phyloP scores from a whole-genome alignment of 2,329 filamentous ascomycete species.

The Fusarium caatingaense region DNA sequence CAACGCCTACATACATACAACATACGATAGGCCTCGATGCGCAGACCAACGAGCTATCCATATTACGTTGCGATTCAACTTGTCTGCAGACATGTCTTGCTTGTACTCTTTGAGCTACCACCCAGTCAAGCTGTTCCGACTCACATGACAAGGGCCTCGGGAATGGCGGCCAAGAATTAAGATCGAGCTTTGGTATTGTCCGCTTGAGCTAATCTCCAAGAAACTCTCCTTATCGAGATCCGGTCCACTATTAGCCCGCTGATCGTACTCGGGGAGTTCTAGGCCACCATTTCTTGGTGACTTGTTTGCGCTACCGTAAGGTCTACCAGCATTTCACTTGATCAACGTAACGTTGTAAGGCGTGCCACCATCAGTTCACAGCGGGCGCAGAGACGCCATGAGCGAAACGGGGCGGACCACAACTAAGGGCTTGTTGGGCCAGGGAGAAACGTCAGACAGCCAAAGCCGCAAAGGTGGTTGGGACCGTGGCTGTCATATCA shows the following conservation, averaged over 20 bases:
- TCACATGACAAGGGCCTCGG: conserved; percentile 33
- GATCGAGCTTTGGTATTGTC: conserved; percentile 19
- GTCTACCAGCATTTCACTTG: background rate
- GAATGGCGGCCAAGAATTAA: conserved; percentile 21
- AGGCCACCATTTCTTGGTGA: conserved; percentile 14
- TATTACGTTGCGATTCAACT: background rate
- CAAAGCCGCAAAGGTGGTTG: background rate
- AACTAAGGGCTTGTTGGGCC: background rate
- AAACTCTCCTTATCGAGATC: conserved; percentile 7
- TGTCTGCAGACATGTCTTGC: background rate
- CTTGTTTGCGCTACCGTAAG: background rate
- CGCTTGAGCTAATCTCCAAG: conserved; percentile 32
- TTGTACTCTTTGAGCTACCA: background rate
- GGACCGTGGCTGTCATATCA: background rate
- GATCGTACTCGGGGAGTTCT: conserved; percentile 33
- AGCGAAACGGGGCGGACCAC: background rate
- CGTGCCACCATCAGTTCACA: background rate
- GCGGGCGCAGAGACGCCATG: conserved; percentile 1
- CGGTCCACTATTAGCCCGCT: conserved; percentile 28
- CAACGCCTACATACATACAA: background rate
- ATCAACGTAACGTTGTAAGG: background rate
- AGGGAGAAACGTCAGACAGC: background rate
- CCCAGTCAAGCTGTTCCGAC: background rate
- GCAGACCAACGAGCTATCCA: background rate
- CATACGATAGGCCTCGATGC: background rate